Base-by-base conservation (phyloP, 2,329 filamentous ascomycete species). In the Penicillium palitans region DNA sequence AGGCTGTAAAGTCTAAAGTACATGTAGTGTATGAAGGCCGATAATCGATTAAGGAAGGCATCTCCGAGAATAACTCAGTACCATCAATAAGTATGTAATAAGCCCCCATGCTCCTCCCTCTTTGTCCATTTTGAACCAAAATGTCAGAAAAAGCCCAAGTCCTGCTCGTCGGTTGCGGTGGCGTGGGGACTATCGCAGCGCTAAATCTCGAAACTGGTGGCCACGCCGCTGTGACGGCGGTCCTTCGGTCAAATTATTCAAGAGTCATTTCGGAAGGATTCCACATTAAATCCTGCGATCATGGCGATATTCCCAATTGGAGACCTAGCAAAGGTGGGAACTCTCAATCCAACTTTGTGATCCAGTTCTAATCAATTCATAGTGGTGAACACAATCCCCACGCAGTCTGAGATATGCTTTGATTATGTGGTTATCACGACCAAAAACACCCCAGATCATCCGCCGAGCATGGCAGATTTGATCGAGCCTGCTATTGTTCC, bases 131-230 rank as follows among this genome's bases (percentile, higher is more conserved):
- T 15, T 17, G 33, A 13, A 35, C 6, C 15, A 29, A 29, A 17
- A 35, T 35, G 33, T 35, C 33, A 35, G 33, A 7, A 35, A 35
- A 35, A 35, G 15, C 33, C 33, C 33, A 35, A 35, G 33, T 35
- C 13, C 15, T 35, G 33, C 33, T 35, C 15, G 15, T 35, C 15
- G 33, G 33, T 6, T 35, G 44, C 8, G 85, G 85, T 8, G 83
- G 83, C 4, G 80, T 87, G 2, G 85, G 85, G 15, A 81, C 83
- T 1, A 83, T 87, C 68, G 79, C 80, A 6, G 84, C 84, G 3
- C 79, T 83, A 48, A 82, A 81, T 40, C 74, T 87, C 6, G 80
- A 87, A 68, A 69, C 68, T 2, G 82, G 83, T 12, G 79, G 79
- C 9, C 70, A 76, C 13, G 82, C 83, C 6, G 73, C 63, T 3